phyloP scores from a whole-genome alignment of 176 grass and related monocot species.

The Paspalum vaginatum region DNA sequence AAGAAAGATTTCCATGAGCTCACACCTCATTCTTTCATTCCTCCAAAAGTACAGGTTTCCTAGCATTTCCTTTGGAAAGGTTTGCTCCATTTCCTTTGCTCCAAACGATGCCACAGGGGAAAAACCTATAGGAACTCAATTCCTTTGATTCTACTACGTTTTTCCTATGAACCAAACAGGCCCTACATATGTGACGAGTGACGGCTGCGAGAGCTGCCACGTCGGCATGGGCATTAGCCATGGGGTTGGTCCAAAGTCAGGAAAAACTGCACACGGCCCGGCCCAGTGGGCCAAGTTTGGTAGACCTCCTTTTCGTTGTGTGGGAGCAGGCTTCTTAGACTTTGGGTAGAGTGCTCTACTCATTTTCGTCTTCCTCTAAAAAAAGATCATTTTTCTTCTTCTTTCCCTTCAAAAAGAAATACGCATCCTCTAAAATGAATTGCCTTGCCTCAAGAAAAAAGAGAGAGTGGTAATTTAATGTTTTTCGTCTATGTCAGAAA shows the following conservation, averaged over 20 bases:
- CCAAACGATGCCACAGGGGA: too few relatives aligned
- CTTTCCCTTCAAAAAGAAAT: neutral
- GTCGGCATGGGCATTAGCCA: neutral
- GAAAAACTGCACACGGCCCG: neutral
- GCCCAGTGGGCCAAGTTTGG: constrained; percentile 27
- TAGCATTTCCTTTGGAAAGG: too few relatives aligned
- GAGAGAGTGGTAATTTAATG: neutral
- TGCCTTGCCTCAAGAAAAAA: neutral
- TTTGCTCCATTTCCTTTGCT: too few relatives aligned
- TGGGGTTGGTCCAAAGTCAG: neutral
- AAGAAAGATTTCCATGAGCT: too few relatives aligned
- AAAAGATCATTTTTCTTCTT: too few relatives aligned
- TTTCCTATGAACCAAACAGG: too few relatives aligned
- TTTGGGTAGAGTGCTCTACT: neutral
- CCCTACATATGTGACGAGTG: too few relatives aligned
- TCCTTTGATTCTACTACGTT: too few relatives aligned
- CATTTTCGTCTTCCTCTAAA: neutral
- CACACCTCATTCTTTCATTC: too few relatives aligned
- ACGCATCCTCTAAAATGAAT: neutral
- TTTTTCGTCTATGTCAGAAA: neutral
- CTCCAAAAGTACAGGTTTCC: too few relatives aligned
- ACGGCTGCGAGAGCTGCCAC: too few relatives aligned
- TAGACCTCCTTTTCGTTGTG: neutral
- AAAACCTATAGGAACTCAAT: too few relatives aligned
- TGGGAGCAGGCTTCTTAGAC: neutral